These are phyloP conservation scores for Metschnikowia dekortorum DNA, from an alignment of 805 yeast genomes.

Conservation along the genomic window DNA sequence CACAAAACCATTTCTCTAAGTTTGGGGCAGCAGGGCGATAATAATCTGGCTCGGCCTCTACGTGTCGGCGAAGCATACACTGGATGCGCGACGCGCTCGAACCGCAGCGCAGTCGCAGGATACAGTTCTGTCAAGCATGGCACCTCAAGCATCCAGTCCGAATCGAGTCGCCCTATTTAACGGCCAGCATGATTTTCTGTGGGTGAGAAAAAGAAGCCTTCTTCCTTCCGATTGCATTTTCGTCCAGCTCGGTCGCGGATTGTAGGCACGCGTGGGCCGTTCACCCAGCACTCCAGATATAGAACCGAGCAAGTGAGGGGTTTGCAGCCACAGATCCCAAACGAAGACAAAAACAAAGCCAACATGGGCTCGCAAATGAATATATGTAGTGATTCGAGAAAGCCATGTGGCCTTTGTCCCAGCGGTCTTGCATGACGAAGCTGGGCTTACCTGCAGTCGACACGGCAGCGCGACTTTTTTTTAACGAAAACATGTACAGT, in stretches of 20 bases:
- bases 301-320: too few relatives aligned
- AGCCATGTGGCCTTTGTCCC: background rate
- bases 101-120: background rate
- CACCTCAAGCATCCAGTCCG: background rate
- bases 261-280: background rate
- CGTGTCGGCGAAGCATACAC: background rate
- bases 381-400: background rate
- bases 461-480: constrained; percentile 8
- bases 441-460: background rate
- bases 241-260: background rate
- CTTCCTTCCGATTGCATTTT: background rate
- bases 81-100: constrained; percentile 2
- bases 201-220: background rate
- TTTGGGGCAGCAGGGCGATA: background rate
- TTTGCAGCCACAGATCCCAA: too few relatives aligned
- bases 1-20: background rate
- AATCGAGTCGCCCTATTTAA: background rate
- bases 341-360: too few relatives aligned
- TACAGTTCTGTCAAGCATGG: background rate
- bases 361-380: background rate
- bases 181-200: background rate
- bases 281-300: background rate
- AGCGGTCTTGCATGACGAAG: background rate
- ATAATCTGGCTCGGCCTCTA: background rate
- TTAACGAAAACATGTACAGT: constrained; percentile 8